Evolutionary conservation across 2,329 filamentous ascomycete species (phyloP), one percentile per base, ranked within the genome.

Genomic region (Apiospora rasikravindrae): DNA sequence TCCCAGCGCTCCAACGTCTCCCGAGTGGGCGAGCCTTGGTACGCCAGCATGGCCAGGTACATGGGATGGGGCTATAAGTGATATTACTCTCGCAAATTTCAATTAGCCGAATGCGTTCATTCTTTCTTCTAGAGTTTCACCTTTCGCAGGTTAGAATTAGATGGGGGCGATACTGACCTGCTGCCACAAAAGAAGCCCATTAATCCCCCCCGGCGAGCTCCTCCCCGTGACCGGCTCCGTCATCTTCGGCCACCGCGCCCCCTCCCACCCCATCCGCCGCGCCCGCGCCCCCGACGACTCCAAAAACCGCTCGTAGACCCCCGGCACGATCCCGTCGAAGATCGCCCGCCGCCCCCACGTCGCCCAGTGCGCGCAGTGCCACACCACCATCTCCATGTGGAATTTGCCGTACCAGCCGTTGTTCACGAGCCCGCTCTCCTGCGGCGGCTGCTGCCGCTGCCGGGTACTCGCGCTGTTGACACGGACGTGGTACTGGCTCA

Each of bases 111-210:
- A 6, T n/a, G 22, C 7, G 19, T 7, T 24, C 16, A 10, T 4
- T 37, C 53, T 22, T 2, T 29, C n/a, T n/a, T n/a, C n/a, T n/a
- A n/a, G n/a, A n/a, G n/a, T n/a, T n/a, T n/a, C 49, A 5, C 24
- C 13, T 24, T 29, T 13, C 13, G 10, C n/a, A 49, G 26, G 53
- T 2, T 5, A n/a, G 10, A 5, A 5, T 4, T 51, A 8, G 47
- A 14, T 33, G 2, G 33, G 33, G 33, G 33, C 8, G 61, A 16
- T n/a, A n/a, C 75, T 53, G 19, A 77, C 76, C 73, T 79, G 85
- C 69, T 88, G 86, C 86, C 86, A 88, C 69, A 87, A 83, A n/a
- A 88, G 79, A 0, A 87, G 78, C 33, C 81, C 83, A 73, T 88
- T 88, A 70, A 88, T 86, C 51, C 84, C 83, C 0, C 86, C 86